Conservation (phyloP, 2,329 filamentous ascomycete genomes). For the Xylaria multiplex region DNA sequence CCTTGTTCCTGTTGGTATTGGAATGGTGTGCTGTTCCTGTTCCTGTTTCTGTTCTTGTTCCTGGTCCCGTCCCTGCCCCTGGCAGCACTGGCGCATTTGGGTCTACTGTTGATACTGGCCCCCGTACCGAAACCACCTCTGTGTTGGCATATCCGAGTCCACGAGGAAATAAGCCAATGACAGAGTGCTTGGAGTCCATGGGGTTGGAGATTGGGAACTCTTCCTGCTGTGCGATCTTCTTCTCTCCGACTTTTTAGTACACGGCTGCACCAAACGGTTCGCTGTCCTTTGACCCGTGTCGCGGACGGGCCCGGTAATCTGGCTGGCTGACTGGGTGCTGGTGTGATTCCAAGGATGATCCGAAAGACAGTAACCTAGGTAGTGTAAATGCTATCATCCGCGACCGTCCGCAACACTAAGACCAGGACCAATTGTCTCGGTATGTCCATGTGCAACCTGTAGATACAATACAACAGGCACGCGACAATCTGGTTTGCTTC, state of each 20-base stretch:
- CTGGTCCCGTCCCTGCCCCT: neutral
- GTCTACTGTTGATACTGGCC: neutral
- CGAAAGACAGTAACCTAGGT: neutral
- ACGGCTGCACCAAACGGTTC: neutral
- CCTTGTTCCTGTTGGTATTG: neutral
- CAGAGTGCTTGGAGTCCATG: conserved; percentile 27
- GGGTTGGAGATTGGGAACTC: conserved; percentile 14
- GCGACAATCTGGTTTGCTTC: neutral
- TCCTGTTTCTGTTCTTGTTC: neutral
- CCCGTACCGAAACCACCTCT: neutral
- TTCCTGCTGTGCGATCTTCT: neutral
- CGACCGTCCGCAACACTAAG: neutral
- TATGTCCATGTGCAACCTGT: conserved; percentile 6
- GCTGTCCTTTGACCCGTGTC: conserved; percentile 20
- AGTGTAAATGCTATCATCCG: conserved; percentile 4
- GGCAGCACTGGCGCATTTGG: neutral
- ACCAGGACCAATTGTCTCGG: neutral
- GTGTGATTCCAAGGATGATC: neutral
- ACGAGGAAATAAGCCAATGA: conserved; percentile 27
- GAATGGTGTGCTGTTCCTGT: neutral
- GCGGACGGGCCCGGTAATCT: conserved; percentile 11
- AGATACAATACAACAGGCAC: neutral
- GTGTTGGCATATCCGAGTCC: conserved; percentile 10
- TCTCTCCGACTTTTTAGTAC: neutral
- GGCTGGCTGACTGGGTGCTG: conserved; percentile 7